A percentile compares a stretch with the other conserved stretches of the same genome.
These are phyloP conservation scores for Colletotrichum lini DNA, from an alignment of 2,329 filamentous ascomycete genomes.

Conservation along the genomic window DNA sequence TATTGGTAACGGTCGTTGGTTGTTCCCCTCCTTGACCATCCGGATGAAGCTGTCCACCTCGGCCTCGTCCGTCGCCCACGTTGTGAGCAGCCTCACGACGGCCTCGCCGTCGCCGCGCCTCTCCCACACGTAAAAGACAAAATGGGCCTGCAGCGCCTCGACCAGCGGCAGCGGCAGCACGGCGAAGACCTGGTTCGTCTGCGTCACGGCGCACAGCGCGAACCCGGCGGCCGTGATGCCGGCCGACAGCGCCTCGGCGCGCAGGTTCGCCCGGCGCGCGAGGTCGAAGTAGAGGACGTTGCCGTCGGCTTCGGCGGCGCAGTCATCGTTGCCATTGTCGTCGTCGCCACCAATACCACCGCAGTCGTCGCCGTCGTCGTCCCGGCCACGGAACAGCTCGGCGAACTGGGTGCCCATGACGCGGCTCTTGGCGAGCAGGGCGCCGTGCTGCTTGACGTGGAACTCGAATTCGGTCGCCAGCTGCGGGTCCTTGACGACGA, in stretches of 20 bases:
- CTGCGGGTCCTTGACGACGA: constrained; percentile 59
- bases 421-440: constrained; percentile 64
- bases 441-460: constrained; percentile 66
- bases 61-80: constrained; percentile 62
- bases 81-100: constrained; percentile 63
- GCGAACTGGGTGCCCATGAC: constrained; percentile 65
- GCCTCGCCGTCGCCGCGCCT: constrained; percentile 55
- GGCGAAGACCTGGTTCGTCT: constrained; percentile 68
- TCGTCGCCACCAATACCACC: too few species aligned
- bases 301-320: too few species aligned
- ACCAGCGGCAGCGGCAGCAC: constrained; percentile 57
- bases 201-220: constrained; percentile 58
- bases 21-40: constrained; percentile 43
- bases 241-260: constrained; percentile 59
- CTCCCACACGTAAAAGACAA: constrained; percentile 65
- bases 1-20: neutral
- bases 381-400: constrained; percentile 56
- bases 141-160: constrained; percentile 57
- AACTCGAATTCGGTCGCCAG: constrained; percentile 64
- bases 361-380: too few species aligned
- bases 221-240: constrained; percentile 60
- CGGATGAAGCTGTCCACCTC: constrained; percentile 57
- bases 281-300: constrained; percentile 60
- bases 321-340: constrained; percentile 46
- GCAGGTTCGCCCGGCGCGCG: constrained; percentile 59